Percentiles rank a stretch among this genome's conserved stretches.
Conservation (phyloP, 73 alveolate genomes). For the Stentor roeselii region DNA sequence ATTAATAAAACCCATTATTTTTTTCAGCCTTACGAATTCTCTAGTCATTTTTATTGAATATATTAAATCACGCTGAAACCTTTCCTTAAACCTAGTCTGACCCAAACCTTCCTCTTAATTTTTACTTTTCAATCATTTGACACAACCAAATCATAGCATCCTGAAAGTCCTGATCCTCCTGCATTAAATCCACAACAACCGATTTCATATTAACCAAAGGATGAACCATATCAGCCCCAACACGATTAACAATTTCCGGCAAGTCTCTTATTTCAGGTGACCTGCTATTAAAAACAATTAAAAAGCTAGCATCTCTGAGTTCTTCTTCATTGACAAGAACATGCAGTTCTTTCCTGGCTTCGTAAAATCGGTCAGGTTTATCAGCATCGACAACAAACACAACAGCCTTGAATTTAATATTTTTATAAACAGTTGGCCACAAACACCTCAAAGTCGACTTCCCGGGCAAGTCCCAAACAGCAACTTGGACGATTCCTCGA, state of each 20-base stretch:
- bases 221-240: background rate
- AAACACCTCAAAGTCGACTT: slow-evolving; percentile 15
- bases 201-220: background rate
- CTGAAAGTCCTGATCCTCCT: background rate
- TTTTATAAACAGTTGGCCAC: slow-evolving; percentile 22
- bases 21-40: no score
- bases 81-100: no score
- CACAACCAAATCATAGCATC: background rate
- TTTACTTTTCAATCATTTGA: background rate
- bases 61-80: no score
- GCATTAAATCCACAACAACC: background rate
- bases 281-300: slow-evolving; percentile 2
- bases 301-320: slow-evolving; percentile 12
- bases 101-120: no score
- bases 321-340: slow-evolving; percentile 24
- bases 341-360: slow-evolving; percentile 28
- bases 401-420: background rate
- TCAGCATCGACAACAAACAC: slow-evolving; percentile 28
- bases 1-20: no score
- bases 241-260: background rate
- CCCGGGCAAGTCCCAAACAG: slow-evolving; percentile 30
- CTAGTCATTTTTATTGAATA: no score
- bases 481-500: background rate
- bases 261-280: background rate
- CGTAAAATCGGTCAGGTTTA: slow-evolving; percentile 16